Conservation (phyloP, 2,329 filamentous ascomycete genomes). For the Colletotrichum tamarilloi region DNA sequence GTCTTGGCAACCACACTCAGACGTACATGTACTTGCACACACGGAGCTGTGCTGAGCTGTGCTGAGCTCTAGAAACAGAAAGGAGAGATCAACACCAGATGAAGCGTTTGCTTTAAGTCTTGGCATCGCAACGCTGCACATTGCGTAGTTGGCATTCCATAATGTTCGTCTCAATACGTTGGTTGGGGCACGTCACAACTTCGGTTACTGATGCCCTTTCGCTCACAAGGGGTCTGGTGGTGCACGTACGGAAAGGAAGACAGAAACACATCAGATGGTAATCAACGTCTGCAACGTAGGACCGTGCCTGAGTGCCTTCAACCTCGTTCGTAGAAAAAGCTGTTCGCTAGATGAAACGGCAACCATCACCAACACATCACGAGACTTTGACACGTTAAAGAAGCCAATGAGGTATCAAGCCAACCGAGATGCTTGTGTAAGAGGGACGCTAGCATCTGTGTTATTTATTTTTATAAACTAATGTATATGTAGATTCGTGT, state of each 20-base stretch:
- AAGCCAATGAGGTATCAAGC: background rate
- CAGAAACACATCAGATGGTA: conserved; percentile 16
- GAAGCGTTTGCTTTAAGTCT: background rate
- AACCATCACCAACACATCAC: background rate
- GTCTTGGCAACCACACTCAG: background rate
- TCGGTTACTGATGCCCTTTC: background rate
- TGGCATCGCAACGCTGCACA: background rate
- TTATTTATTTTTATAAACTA: conserved; percentile 10
- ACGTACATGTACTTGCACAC: background rate
- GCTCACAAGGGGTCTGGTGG: background rate
- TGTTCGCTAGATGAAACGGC: conserved; percentile 9
- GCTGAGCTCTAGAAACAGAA: background rate
- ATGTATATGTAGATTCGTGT: background rate
- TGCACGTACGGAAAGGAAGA: background rate
- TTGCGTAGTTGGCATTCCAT: background rate
- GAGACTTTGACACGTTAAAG: too few relatives aligned
- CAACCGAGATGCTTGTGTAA: conserved; percentile 5
- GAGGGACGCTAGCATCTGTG: background rate
- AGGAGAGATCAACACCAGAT: background rate
- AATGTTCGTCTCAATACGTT: conserved; percentile 6
- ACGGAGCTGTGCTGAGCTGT: background rate
- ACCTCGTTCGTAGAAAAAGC: background rate
- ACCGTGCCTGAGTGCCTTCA: conserved; percentile 14
- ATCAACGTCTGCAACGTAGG: conserved; percentile 9
- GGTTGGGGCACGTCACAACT: background rate